phyloP scores from a whole-genome alignment of 2,329 filamentous ascomycete species.

The Exophiala spinifera region DNA sequence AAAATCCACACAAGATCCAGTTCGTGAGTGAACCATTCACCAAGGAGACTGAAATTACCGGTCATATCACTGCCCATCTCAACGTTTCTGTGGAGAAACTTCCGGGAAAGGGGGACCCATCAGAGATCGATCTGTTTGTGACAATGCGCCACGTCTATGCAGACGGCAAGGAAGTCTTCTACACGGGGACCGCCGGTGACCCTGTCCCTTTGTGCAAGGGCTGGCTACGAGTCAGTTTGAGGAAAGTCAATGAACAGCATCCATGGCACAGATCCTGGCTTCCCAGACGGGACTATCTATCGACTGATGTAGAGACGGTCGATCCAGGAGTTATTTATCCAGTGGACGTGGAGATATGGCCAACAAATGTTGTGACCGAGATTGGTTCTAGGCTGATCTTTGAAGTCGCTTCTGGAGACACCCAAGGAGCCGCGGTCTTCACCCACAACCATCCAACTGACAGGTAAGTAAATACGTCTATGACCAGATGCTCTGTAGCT shows the following conservation, averaged over 20 bases:
- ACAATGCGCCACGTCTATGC: slow-evolving; percentile 53
- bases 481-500: too few species aligned
- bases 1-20: too few species aligned
- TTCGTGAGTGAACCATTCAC: too few species aligned
- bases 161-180: slow-evolving; percentile 51
- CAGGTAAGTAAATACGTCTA: too few species aligned
- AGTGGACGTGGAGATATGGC: slow-evolving; percentile 48
- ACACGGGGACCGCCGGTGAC: slow-evolving; percentile 56
- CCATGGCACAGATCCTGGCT: slow-evolving; percentile 45
- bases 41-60: slow-evolving; percentile 70
- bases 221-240: slow-evolving; percentile 53
- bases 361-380: slow-evolving; percentile 38
- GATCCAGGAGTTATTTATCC: slow-evolving; percentile 50
- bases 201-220: slow-evolving; percentile 54
- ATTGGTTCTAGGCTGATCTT: slow-evolving; percentile 33
- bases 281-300: slow-evolving; percentile 51
- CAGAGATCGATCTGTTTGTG: slow-evolving; percentile 54
- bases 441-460: slow-evolving; percentile 39
- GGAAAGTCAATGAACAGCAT: slow-evolving; percentile 47
- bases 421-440: slow-evolving; percentile 51
- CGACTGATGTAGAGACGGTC: slow-evolving; percentile 47
- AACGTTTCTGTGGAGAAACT: slow-evolving; percentile 63
- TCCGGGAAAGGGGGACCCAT: too few species aligned
- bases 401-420: slow-evolving; percentile 45
- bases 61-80: slow-evolving; percentile 63